Evolutionary conservation across 257 asterid genomes (phyloP), one percentile per base, ranked within the genome.

Genomic region (Nicotiana paniculata): DNA sequence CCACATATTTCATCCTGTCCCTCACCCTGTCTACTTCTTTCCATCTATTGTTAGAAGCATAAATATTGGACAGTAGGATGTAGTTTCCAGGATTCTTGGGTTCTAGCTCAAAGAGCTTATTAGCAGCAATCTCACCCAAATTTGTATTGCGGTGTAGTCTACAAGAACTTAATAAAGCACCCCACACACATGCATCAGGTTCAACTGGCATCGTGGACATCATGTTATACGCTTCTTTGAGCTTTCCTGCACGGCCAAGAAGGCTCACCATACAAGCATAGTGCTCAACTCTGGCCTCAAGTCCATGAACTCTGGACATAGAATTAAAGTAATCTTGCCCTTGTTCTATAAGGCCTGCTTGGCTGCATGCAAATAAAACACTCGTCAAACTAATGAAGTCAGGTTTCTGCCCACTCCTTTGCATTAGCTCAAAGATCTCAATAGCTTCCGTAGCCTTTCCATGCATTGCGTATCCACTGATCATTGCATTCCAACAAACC

Each of bases 111-210:
- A 93, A 93, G 72, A 95, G 89, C 48, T 86, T 91, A 32, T 82
- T 67, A 54, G 99, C 98, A 26, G 99, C 97, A 61, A 95, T 76
- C 91, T 93, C 97, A 53, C 97, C 97, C 86, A 95, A 84, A 79
- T 82, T 81, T 91, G 84, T 76, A 69, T 90, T 87, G 77, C 86
- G 93, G 72, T 93, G 97, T 82, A 91, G 90, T 83, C 95, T 88
- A 85, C 98, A 92, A 55, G 99, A 91, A 88, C 95, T 91, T 75
- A 95, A 86, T 70, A 95, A 86, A 39, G 99, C 94, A 83, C 99
- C 98, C 99, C 99, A 95, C 15, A 93, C 94, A 68, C 99, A 95
- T 77, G 94, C 92, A 86, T 95, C 99, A 0, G 99, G 91, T 85
- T 87, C 91, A 72, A 90, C 84, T n/a, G 97, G 93, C 98, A 95